Evolutionary conservation across 371 early-diverging fungal species (phyloP), one percentile per base, ranked within the genome.

Genomic region (Lichtheimia hyalospora): DNA sequence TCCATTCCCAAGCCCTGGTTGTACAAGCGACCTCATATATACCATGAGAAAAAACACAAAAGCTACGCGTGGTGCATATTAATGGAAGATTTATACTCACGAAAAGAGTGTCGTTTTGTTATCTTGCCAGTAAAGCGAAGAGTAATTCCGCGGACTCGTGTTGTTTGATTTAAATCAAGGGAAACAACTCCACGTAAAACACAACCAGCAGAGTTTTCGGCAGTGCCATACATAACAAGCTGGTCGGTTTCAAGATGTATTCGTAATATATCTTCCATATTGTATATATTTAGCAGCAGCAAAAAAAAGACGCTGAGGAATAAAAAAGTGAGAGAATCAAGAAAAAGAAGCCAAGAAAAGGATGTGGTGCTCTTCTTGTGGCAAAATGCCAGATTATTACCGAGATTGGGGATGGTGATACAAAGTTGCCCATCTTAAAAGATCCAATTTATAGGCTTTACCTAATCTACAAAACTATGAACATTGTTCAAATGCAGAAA

Each of bases 211-310:
- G 73, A 73, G 28, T 73, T 70, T 3, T 54, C 39, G 7, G 71
- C 25, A 34, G 63, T 54, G 8, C 79, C 79, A 49, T 74, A 63
- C 69, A 79, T 63, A 14, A 75, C 60, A 14, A 78, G 57, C 21
- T 66, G 65, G n/a, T 73, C 71, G 44, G 59, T 75, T 57, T 79
- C 79, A 0, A 79, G 52, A 40, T 68, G 54, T 27, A 74, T 70
- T 16, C 65, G 61, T 6, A 70, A 16, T 42, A 65, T 63, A 18
- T 41, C 49, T 18, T 55, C 56, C 8, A 5, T 55, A 2, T 43
- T 20, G 3, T 8, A 6, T 25, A 24, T 44, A 51, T 51, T 24
- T 8, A 25, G 25, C 27, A 51, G 2, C 52, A 13, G 2, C 3
- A 14, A 13, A 10, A 13, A 10, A 1, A 18, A 24, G 21, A 0